Base-by-base conservation (phyloP, 2,329 filamentous ascomycete species). In the Leptoxyphium fumago region DNA sequence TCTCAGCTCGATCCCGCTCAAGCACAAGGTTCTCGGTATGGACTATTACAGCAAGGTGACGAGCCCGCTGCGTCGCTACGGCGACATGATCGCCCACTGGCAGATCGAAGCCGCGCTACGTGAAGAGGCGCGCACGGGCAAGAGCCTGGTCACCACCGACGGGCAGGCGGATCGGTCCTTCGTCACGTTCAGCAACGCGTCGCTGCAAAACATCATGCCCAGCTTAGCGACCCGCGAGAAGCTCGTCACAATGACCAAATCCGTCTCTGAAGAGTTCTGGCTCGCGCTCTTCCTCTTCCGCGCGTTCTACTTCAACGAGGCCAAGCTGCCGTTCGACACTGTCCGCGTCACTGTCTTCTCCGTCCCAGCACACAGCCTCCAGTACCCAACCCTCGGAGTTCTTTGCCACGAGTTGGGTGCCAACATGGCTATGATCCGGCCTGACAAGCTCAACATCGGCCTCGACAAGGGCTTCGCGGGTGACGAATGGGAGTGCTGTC, bases 31-130 rank as follows among this genome's bases (percentile, higher is more conserved):
- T 7, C 60, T 79, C 2, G 75, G 73, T 30, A 59, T 74, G 26
- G 59, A 68, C 26, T 56, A 65, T 21, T 80, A 80, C 52, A 59
- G 69, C 46, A 78, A 75, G 59, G 68, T 70, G 42, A 80, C 77
- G 0, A 77, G 72, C 52, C 77, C 77, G 1, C 64, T 81, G 17
- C 71, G 77, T 42, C 68, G 77, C 32, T 80, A 73, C 56, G 66
- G 64, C 40, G 77, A 81, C 57, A 67, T 80, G 55, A 65, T 80
- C 39, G 63, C 68, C 10, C 76, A 80, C 55, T 80, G 77, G 68
- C 77, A 81, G 50, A 77, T 79, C 40, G 75, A 80, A 62, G 72
- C 75, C 6, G 75, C 73, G 1, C 52, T 81, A 36, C 71, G 73
- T 10, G 67, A 72, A 48, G 76, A 80, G 58, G 65, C 69, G 10